These are phyloP conservation scores for Brettanomyces naardenensis DNA, from an alignment of 805 yeast genomes.

Conservation along the genomic window DNA sequence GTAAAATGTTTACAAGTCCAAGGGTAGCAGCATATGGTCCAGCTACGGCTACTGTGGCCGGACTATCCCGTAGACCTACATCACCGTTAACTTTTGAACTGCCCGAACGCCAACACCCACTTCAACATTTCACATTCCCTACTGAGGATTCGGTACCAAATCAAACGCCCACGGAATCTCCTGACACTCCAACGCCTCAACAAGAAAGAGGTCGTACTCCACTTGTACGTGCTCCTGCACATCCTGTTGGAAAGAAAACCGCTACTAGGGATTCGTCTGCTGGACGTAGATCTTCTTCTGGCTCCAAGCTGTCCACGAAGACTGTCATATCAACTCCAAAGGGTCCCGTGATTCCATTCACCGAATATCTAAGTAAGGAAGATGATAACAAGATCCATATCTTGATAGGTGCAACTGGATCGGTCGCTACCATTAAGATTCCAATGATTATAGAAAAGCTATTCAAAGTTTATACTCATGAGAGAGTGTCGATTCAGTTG, in stretches of 20 bases:
- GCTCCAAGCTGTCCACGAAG: slow-evolving; percentile 27
- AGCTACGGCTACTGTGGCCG: background rate
- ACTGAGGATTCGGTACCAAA: slow-evolving; percentile 17
- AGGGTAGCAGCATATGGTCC: background rate
- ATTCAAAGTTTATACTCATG: slow-evolving; percentile 67
- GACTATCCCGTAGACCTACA: slow-evolving; percentile 6
- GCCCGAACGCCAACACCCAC: slow-evolving; percentile 13
- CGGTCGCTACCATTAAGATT: slow-evolving; percentile 92
- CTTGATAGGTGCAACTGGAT: slow-evolving; percentile 88
- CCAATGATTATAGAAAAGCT: slow-evolving; percentile 84
- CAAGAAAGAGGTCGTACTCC: background rate
- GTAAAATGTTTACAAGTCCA: background rate
- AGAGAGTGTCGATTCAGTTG: slow-evolving; percentile 72
- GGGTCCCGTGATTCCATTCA: slow-evolving; percentile 67
- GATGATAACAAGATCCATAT: slow-evolving; percentile 87
- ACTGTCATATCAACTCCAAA: slow-evolving; percentile 48
- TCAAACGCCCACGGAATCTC: background rate
- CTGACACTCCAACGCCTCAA: background rate
- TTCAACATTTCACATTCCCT: slow-evolving; percentile 13
- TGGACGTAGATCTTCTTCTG: background rate
- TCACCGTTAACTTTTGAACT: slow-evolving; percentile 16
- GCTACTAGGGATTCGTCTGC: slow-evolving; percentile 26
- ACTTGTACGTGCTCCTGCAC: slow-evolving; percentile 5
- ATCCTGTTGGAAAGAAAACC: slow-evolving; percentile 16
- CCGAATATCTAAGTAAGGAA: slow-evolving; percentile 58